phyloP scores from a whole-genome alignment of 2,329 filamentous ascomycete genomes.

The Hypoxylon sp. region DNA sequence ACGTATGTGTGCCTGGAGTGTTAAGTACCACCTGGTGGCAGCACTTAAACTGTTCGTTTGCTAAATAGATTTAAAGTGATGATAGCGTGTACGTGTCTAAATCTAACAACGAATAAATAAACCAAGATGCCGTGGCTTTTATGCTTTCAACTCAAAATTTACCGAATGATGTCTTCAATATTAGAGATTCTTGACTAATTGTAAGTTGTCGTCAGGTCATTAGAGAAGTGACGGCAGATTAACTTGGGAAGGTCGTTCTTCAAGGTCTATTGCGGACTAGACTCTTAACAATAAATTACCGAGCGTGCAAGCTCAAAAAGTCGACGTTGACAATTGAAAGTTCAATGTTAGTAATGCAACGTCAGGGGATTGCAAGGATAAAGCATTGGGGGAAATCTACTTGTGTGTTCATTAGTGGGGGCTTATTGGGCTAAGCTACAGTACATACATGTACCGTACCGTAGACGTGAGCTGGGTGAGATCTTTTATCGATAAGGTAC shows the following conservation, averaged over 20 bases:
- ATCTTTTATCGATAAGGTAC: slow-evolving; percentile 25
- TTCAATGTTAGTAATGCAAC: slow-evolving; percentile 38
- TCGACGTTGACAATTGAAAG: slow-evolving; percentile 13
- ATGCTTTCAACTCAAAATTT: background rate
- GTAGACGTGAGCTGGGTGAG: background rate
- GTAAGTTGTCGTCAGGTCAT: slow-evolving; percentile 2
- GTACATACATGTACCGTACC: too few species aligned
- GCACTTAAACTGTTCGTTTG: slow-evolving; percentile 2
- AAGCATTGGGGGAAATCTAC: background rate
- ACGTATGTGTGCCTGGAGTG: slow-evolving; percentile 3
- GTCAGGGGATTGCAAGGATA: slow-evolving; percentile 40
- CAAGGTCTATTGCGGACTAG: slow-evolving; percentile 5
- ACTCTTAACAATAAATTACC: slow-evolving; percentile 1
- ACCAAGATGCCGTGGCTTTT: background rate
- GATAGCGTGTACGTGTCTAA: slow-evolving; percentile 46
- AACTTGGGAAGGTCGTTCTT: slow-evolving; percentile 12
- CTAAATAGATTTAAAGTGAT: slow-evolving; percentile 4
- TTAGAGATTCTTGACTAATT: background rate
- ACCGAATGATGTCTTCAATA: background rate
- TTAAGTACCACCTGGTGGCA: background rate
- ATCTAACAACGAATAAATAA: slow-evolving; percentile 11
- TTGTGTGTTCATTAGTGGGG: slow-evolving; percentile 21
- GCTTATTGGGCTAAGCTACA: slow-evolving; percentile 1
- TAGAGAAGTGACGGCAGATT: slow-evolving; percentile 21
- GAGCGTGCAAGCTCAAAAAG: slow-evolving; percentile 2